Conservation (phyloP, 164 flowering plant species). For the Echeveria elegans region DNA sequence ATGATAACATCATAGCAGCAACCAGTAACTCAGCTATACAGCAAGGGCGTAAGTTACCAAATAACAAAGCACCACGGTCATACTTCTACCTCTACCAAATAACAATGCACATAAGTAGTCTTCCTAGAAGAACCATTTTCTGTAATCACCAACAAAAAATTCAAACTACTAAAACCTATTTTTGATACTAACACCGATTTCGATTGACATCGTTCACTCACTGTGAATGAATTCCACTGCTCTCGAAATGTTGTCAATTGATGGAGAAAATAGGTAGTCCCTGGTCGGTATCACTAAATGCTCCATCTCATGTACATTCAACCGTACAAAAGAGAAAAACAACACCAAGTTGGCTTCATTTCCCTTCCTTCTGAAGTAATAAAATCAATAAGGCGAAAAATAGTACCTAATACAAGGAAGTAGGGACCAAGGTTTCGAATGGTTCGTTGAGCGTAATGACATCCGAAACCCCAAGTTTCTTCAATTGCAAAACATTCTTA, state of each 20-base stretch:
- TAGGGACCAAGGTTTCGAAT: conserved; percentile 67
- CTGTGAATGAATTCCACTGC: conserved; percentile 86
- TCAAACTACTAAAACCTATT: not conserved
- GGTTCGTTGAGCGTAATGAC: conserved; percentile 82
- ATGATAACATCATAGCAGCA: too few species aligned
- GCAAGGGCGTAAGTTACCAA: too few species aligned
- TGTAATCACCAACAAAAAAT: conserved; percentile 9
- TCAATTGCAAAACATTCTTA: conserved; percentile 63
- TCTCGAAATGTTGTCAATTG: conserved; percentile 46
- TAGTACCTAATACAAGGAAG: conserved; percentile 49
- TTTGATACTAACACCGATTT: not conserved
- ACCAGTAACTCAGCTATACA: too few species aligned
- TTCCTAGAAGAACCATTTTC: conserved; percentile 40
- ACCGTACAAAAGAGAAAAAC: not conserved
- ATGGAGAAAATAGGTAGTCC: conserved; percentile 95
- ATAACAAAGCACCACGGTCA: conserved; percentile 56
- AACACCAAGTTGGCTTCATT: too few species aligned
- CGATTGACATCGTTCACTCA: conserved; percentile 24
- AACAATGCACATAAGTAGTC: conserved; percentile 71
- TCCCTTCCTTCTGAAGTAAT: too few species aligned
- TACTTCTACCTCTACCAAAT: conserved; percentile 73
- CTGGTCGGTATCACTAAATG: conserved; percentile 83
- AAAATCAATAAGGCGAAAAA: not conserved
- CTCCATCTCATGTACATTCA: conserved; percentile 40
- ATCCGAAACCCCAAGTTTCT: conserved; percentile 70